Conservation (phyloP, 306 rosid species). For the Vigna hirtella region DNA sequence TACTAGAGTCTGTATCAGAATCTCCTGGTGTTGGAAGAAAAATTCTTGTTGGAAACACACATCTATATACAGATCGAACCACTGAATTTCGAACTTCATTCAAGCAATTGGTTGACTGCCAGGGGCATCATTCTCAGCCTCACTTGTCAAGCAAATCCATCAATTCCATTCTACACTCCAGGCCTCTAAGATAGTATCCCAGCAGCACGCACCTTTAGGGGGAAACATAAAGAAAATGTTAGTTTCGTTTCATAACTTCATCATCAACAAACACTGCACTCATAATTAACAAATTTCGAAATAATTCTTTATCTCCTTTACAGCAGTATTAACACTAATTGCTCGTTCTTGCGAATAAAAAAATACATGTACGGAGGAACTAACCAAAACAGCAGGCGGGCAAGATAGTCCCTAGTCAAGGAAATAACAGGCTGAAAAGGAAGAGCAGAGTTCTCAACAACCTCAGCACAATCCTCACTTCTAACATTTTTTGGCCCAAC, state of each 20-base stretch:
- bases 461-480: constrained; percentile 81
- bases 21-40: constrained; percentile 41
- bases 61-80: constrained; percentile 49
- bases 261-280: constrained; percentile 27
- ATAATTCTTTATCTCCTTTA: background rate
- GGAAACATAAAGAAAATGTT: constrained; percentile 20
- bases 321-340: constrained; percentile 6
- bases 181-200: constrained; percentile 93
- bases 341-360: background rate
- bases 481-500: constrained; percentile 59
- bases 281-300: constrained; percentile 10
- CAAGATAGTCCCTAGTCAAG: constrained; percentile 82
- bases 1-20: constrained; percentile 21
- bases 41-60: background rate
- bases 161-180: constrained; percentile 86
- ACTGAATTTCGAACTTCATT: constrained; percentile 47
- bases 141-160: constrained; percentile 64
- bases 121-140: constrained; percentile 52
- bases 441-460: constrained; percentile 82
- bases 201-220: constrained; percentile 82
- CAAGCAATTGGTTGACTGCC: constrained; percentile 52
- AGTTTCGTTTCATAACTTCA: constrained; percentile 33
- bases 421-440: constrained; percentile 85
- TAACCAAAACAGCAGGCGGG: constrained; percentile 95
- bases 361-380: constrained; percentile 27